Evolutionary conservation across 805 yeast species (phyloP).

Genomic region (Kluyveromyces lactis): DNA sequence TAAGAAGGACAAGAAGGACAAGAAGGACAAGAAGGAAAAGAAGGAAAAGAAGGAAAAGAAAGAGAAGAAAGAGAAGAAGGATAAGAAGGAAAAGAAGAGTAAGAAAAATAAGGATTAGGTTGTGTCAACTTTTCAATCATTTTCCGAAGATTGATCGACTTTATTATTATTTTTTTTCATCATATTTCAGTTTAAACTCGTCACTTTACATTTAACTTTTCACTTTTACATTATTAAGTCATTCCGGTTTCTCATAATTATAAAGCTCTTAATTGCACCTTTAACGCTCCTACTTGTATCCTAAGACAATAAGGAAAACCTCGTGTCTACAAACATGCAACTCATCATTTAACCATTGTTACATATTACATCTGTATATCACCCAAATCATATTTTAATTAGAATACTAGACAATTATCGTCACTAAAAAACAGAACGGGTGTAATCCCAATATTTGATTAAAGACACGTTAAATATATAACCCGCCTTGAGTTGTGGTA

Average conservation of each 20-base stretch:
- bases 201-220: neutral
- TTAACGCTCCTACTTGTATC: no score
- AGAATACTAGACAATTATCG: slow-evolving; percentile 1
- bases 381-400: slow-evolving; percentile 1
- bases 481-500: slow-evolving; percentile 3
- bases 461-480: neutral
- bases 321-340: no score
- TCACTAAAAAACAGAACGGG: neutral
- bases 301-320: no score
- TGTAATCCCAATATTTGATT: neutral
- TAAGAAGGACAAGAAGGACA: slow-evolving; percentile 42
- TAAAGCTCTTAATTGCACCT: no score
- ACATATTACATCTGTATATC: slow-evolving; percentile 3
- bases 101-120: slow-evolving; percentile 28
- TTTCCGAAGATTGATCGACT: neutral
- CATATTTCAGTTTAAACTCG: neutral
- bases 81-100: slow-evolving; percentile 37
- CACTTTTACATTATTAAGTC: neutral
- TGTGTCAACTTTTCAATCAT: neutral
- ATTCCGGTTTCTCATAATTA: no score
- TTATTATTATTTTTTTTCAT: neutral
- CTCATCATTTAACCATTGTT: neutral
- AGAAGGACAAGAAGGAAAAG: slow-evolving; percentile 42
- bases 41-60: slow-evolving; percentile 42
- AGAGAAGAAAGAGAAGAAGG: slow-evolving; percentile 40